Evolutionary conservation across 208 protist species (phyloP).

Genomic region (Wallacemonas sp.): DNA sequence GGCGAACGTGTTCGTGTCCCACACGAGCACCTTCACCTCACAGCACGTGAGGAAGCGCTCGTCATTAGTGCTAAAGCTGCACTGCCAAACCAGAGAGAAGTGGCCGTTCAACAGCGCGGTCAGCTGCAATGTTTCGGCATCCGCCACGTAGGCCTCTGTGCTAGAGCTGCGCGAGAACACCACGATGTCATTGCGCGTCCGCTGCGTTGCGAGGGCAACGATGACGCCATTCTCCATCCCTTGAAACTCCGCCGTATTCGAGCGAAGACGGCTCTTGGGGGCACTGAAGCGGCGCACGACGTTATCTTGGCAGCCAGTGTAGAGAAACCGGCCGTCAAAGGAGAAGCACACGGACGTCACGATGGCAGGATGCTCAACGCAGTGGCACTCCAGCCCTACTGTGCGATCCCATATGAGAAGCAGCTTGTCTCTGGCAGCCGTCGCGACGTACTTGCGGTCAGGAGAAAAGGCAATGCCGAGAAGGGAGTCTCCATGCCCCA

Average conservation of each 20-base stretch:
- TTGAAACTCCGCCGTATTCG: constrained; percentile 23
- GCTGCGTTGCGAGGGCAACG: constrained; percentile 47
- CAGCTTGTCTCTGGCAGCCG: constrained; percentile 43
- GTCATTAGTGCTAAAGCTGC: constrained; percentile 44
- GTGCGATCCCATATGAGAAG: constrained; percentile 60
- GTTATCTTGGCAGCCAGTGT: constrained; percentile 69
- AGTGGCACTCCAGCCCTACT: constrained; percentile 46
- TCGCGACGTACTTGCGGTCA: constrained; percentile 59
- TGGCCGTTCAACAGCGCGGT: constrained; percentile 41
- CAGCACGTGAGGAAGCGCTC: constrained; percentile 50
- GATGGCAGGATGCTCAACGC: constrained; percentile 54
- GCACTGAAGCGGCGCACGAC: constrained; percentile 36
- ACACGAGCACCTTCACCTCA: constrained; percentile 56
- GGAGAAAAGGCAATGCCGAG: constrained; percentile 53
- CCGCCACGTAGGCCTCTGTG: constrained; percentile 37
- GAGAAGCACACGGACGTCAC: constrained; percentile 59
- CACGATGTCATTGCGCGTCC: constrained; percentile 36
- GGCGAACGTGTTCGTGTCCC: constrained; percentile 26
- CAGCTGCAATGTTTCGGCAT: constrained; percentile 26
- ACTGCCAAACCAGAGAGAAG: constrained; percentile 48
- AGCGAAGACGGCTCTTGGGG: constrained; percentile 35
- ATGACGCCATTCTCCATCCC: constrained; percentile 35
- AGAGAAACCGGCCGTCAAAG: constrained; percentile 48
- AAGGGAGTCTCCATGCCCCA: constrained; percentile 47
- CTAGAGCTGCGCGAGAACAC: constrained; percentile 59